phyloP scores from a whole-genome alignment of 768 basidiomycete genomes.

The Termitomyces sp. region DNA sequence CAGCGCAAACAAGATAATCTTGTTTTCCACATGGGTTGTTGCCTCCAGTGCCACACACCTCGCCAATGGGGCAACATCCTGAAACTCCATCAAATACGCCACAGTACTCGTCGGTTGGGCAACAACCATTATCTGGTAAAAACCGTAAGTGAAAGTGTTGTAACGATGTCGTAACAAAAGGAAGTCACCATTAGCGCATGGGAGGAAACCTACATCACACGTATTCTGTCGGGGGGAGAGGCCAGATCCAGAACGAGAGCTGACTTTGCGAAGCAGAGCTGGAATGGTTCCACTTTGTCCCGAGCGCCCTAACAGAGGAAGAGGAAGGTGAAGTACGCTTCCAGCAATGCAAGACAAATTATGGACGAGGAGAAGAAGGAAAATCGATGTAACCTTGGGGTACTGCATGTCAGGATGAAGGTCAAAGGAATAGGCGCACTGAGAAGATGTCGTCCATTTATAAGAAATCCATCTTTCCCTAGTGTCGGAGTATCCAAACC shows the following conservation, averaged over 20 bases:
- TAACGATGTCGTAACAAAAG: too few species aligned
- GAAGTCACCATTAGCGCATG: conserved; percentile 13
- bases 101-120: not conserved
- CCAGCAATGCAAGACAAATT: not conserved
- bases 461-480: not conserved
- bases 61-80: conserved; percentile 2
- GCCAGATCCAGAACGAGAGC: not conserved
- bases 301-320: conserved; percentile 1
- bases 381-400: not conserved
- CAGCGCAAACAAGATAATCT: not conserved
- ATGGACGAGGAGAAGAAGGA: not conserved
- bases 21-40: not conserved
- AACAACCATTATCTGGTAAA: not conserved
- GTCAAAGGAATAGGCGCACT: not conserved
- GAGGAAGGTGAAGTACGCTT: not conserved
- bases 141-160: not conserved
- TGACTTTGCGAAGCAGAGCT: conserved; percentile 13
- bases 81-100: not conserved
- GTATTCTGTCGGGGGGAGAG: not conserved
- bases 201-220: conserved; percentile 12
- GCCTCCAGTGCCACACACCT: not conserved
- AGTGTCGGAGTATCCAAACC: not conserved
- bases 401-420: not conserved
- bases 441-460: not conserved
- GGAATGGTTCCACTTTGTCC: not conserved